Conservation (phyloP, 2,329 filamentous ascomycete genomes). For the Thielaviopsis cerberus region DNA sequence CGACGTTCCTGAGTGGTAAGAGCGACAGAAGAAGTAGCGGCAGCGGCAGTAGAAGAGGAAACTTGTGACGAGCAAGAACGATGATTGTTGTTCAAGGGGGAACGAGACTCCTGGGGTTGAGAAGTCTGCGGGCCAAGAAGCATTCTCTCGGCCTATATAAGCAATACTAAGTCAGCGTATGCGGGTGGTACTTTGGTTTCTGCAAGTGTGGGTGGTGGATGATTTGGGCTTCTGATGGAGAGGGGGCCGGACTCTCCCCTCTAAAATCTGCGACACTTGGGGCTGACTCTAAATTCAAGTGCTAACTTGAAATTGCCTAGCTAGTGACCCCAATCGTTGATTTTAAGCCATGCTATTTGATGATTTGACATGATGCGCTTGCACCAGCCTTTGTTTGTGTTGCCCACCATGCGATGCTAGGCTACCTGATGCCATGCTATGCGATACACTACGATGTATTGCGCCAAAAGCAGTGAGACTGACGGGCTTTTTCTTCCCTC, state of each 20-base stretch:
- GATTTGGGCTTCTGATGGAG: background rate
- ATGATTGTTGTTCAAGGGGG: conserved; percentile 1
- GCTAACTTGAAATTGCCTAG: background rate
- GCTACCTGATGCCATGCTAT: background rate
- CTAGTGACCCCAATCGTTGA: background rate
- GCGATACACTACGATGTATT: background rate
- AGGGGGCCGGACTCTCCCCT: background rate
- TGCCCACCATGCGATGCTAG: background rate
- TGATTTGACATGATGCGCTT: background rate
- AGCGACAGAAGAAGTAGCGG: background rate
- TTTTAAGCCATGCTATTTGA: background rate
- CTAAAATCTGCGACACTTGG: background rate
- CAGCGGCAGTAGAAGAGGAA: background rate
- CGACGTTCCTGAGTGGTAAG: background rate
- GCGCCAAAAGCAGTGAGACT: background rate
- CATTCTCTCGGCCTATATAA: conserved; percentile 7
- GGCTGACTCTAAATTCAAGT: background rate
- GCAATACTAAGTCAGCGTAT: background rate
- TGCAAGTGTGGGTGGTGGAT: background rate
- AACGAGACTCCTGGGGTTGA: conserved; percentile 3
- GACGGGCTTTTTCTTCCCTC: background rate
- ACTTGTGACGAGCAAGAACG: conserved; percentile 2
- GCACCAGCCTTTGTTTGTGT: background rate
- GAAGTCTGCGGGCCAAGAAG: background rate
- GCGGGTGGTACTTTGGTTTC: background rate